Conservation (phyloP, 768 basidiomycete species). For the Tulasnella sp. region DNA sequence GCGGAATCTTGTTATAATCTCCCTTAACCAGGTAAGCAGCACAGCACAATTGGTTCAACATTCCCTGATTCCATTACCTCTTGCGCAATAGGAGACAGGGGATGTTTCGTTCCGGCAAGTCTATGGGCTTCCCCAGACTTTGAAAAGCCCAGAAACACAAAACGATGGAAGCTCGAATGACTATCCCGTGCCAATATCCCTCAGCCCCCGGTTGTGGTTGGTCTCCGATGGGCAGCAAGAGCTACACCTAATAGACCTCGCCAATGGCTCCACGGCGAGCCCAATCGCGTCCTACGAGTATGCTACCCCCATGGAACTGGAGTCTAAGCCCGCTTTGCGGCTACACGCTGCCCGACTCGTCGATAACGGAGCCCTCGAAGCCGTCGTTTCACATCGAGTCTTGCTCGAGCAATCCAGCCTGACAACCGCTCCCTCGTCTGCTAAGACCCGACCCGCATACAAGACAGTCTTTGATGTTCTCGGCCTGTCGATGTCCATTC, state of each 20-base stretch:
- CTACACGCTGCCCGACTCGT: conserved; percentile 21
- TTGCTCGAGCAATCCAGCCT: neutral
- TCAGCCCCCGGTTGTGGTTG: conserved; percentile 55
- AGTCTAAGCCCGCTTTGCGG: conserved; percentile 29
- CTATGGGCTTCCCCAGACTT: conserved; percentile 35
- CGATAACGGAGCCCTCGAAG: conserved; percentile 15
- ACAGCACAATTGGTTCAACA: neutral
- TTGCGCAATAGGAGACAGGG: neutral
- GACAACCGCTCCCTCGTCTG: neutral
- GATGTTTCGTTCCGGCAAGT: conserved; percentile 32
- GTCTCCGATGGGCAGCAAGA: conserved; percentile 73
- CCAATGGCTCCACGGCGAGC: neutral
- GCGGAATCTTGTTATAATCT: conserved; percentile 62
- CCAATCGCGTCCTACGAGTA: conserved; percentile 16
- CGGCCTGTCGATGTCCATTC: conserved; percentile 13
- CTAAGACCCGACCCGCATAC: neutral
- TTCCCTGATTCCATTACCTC: neutral
- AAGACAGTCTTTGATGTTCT: conserved; percentile 23
- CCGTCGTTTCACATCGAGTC: conserved; percentile 20
- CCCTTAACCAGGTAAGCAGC: conserved; percentile 60
- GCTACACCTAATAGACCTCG: conserved; percentile 57
- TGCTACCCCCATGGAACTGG: neutral
- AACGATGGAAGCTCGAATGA: conserved; percentile 47
- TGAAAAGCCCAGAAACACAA: neutral
- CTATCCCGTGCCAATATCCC: conserved; percentile 72